Conservation (phyloP, 805 yeast genomes). For the Tetrapisispora phaffii region DNA sequence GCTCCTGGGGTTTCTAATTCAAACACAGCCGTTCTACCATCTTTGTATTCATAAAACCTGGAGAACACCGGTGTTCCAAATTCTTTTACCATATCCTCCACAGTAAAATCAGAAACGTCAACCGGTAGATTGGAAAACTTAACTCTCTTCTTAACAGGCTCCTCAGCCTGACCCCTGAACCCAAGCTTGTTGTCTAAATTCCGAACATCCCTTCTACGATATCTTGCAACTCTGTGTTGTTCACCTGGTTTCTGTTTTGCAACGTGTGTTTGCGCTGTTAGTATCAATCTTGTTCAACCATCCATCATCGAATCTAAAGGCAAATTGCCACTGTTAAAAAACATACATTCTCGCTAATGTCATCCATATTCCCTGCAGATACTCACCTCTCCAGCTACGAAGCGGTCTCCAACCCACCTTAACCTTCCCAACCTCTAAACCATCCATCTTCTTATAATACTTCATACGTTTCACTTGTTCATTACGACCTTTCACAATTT, state of each 20-base stretch:
- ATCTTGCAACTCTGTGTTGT: constrained; percentile 9
- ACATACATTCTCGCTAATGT: not conserved
- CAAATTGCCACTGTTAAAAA: not conserved
- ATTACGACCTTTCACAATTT: no score
- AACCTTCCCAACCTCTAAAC: no score
- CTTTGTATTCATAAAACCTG: constrained; percentile 22
- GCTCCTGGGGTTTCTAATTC: constrained; percentile 16
- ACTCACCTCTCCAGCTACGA: no score
- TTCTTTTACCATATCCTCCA: constrained; percentile 28
- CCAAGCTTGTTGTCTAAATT: constrained; percentile 23
- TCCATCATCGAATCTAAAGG: not conserved
- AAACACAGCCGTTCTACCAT: constrained; percentile 23
- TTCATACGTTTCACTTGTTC: no score
- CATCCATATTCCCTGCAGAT: not conserved
- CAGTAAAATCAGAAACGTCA: constrained; percentile 22
- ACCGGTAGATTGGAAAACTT: constrained; percentile 21
- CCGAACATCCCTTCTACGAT: constrained; percentile 29
- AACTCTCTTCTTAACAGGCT: constrained; percentile 17
- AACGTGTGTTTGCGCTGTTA: not conserved
- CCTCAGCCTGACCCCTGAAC: constrained; percentile 3
- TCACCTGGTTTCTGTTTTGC: constrained; percentile 3
- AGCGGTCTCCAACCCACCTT: no score
- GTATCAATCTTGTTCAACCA: not conserved
- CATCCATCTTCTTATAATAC: no score
- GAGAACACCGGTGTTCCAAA: constrained; percentile 15